Evolutionary conservation across 768 basidiomycete species (phyloP).

Genomic region (Clathrus columnatus): DNA sequence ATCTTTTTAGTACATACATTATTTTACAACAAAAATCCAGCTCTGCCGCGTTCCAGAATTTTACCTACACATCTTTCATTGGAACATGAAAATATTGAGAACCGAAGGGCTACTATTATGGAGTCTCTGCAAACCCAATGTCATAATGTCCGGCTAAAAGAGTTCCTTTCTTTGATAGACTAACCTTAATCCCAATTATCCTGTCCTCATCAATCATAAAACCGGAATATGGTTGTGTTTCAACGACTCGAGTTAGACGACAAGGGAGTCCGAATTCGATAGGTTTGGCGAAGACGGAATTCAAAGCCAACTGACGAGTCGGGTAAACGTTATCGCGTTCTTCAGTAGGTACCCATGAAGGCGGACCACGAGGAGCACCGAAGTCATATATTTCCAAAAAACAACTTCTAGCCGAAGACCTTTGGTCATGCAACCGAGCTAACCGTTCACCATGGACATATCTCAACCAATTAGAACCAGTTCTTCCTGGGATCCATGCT

Average conservation of each 20-base stretch:
- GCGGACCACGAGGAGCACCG: slow-evolving; percentile 3
- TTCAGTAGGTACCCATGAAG: not conserved
- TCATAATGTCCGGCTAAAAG: too few relatives aligned
- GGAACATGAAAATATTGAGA: slow-evolving; percentile 3
- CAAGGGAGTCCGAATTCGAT: slow-evolving; percentile 1
- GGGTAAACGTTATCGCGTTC: not conserved
- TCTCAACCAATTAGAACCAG: slow-evolving; percentile 4
- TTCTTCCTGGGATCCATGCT: slow-evolving; percentile 1
- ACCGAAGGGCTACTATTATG: not conserved
- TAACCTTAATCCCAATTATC: slow-evolving; percentile 6
- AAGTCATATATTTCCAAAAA: slow-evolving; percentile 7
- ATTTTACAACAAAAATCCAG: too few relatives aligned
- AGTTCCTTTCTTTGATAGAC: not conserved
- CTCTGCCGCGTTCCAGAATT: too few relatives aligned
- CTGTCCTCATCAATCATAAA: slow-evolving; percentile 9
- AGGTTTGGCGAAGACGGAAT: not conserved
- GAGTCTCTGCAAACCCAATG: not conserved
- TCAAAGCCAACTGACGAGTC: not conserved
- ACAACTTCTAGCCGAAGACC: not conserved
- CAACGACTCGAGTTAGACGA: not conserved
- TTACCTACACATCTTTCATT: too few relatives aligned
- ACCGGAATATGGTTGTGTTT: not conserved
- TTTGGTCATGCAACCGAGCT: not conserved
- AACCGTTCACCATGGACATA: slow-evolving; percentile 9
- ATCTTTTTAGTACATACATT: too few relatives aligned